Percentiles rank a stretch among this genome's conserved stretches.
Evolutionary conservation across 345 rosid species (phyloP).

Genomic region (Schrenkiella parvula): DNA sequence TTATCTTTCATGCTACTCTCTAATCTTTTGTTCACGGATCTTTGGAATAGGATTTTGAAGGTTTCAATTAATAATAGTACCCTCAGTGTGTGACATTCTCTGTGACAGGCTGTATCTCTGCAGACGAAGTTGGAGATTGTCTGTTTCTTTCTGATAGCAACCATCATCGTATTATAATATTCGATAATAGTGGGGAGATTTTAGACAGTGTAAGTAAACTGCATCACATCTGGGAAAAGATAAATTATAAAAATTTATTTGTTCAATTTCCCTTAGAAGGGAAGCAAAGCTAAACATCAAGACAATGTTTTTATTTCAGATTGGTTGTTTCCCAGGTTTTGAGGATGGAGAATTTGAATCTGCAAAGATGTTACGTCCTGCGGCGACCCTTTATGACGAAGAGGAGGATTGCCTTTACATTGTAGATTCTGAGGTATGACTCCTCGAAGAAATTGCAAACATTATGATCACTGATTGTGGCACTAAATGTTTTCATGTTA

Average conservation of each 20-base stretch:
- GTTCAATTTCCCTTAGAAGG: neutral
- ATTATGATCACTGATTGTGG: neutral
- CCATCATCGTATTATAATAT: slow-evolving; percentile 82
- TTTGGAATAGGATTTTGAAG: neutral
- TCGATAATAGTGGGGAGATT: slow-evolving; percentile 56
- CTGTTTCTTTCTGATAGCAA: slow-evolving; percentile 89
- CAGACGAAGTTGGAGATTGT: slow-evolving; percentile 59
- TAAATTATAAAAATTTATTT: neutral
- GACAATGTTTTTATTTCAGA: slow-evolving; percentile 58
- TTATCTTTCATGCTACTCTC: neutral
- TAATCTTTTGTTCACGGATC: neutral
- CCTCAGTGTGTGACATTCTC: slow-evolving; percentile 1
- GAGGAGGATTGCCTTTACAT: slow-evolving; percentile 75
- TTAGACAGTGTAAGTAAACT: slow-evolving; percentile 69
- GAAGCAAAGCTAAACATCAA: slow-evolving; percentile 26
- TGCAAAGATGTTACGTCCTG: slow-evolving; percentile 82
- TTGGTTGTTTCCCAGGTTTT: slow-evolving; percentile 93
- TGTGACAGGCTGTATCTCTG: slow-evolving; percentile 65
- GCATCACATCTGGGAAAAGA: neutral
- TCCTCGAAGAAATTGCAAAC: neutral
- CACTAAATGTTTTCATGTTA: neutral
- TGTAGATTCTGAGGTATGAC: slow-evolving; percentile 88
- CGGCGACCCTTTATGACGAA: slow-evolving; percentile 60
- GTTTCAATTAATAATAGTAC: neutral
- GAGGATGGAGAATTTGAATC: slow-evolving; percentile 95